phyloP scores from a whole-genome alignment of 345 rosid species.

The Eucalyptus erythrocorys region DNA sequence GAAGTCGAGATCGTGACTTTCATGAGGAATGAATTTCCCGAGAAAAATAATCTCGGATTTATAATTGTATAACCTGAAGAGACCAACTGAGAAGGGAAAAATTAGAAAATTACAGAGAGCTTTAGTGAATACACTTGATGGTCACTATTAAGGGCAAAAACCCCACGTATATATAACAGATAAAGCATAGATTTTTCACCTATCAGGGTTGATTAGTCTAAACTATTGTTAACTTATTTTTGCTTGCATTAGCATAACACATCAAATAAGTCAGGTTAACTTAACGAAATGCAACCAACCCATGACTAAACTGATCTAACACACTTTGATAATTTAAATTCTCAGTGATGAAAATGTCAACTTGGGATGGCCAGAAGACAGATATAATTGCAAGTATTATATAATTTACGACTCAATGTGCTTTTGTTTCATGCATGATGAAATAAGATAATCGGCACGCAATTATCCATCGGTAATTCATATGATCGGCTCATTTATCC shows the following conservation, averaged over 20 bases:
- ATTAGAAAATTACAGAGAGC: not conserved
- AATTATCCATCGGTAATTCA: not conserved
- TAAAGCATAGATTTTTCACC: not conserved
- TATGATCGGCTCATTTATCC: not conserved
- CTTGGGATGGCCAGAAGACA: not conserved
- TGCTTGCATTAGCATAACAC: not conserved
- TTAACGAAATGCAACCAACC: not conserved
- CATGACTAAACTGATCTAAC: not conserved
- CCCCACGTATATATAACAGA: not conserved
- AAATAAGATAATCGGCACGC: not conserved
- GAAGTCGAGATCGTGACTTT: not conserved
- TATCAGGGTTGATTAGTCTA: not conserved
- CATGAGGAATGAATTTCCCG: not conserved
- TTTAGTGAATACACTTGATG: not conserved
- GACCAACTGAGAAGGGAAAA: not conserved
- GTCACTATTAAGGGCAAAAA: not conserved
- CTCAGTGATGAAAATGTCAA: not conserved
- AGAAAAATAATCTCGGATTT: not conserved
- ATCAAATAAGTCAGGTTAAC: too few species aligned
- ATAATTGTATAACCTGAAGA: not conserved
- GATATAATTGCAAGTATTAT: not conserved
- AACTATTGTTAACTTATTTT: not conserved
- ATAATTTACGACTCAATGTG: not conserved
- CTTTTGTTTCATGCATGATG: not conserved
- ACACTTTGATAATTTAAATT: not conserved